Evolutionary conservation across 2,329 filamentous ascomycete species (phyloP).

Genomic region (Coniella vitis): DNA sequence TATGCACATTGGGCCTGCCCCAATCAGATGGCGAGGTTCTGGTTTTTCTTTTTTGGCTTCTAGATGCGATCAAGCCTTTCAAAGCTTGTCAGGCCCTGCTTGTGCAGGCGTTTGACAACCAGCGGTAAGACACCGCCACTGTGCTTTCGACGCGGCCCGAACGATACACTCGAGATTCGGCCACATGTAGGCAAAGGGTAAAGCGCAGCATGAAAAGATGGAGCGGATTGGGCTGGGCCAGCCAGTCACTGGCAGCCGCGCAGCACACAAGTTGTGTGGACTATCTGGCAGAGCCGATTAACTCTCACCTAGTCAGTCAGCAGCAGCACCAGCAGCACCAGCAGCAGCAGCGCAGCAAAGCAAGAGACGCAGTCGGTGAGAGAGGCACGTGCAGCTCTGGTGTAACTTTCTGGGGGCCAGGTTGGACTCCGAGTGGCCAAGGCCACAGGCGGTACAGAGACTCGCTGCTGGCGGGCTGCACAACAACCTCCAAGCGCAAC

Average conservation of each 20-base stretch:
- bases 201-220: no score
- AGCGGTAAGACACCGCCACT: constrained; percentile 5
- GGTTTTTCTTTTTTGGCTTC: neutral
- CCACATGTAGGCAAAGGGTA: neutral
- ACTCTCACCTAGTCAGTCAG: no score
- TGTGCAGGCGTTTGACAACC: neutral
- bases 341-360: no score
- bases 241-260: no score
- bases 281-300: no score
- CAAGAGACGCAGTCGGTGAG: constrained; percentile 6
- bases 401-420: neutral
- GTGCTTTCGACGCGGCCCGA: neutral
- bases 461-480: neutral
- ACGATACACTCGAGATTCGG: neutral
- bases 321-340: no score
- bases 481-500: no score
- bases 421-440: constrained; percentile 2
- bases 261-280: no score
- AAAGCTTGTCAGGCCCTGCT: no score
- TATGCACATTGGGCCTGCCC: neutral
- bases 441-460: neutral
- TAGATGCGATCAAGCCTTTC: no score
- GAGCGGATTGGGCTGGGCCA: no score
- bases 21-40: neutral
- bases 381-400: constrained; percentile 6